Evolutionary conservation across 306 rosid genomes (phyloP), one percentile per base, ranked within the genome.

Genomic region (Myrica gale): DNA sequence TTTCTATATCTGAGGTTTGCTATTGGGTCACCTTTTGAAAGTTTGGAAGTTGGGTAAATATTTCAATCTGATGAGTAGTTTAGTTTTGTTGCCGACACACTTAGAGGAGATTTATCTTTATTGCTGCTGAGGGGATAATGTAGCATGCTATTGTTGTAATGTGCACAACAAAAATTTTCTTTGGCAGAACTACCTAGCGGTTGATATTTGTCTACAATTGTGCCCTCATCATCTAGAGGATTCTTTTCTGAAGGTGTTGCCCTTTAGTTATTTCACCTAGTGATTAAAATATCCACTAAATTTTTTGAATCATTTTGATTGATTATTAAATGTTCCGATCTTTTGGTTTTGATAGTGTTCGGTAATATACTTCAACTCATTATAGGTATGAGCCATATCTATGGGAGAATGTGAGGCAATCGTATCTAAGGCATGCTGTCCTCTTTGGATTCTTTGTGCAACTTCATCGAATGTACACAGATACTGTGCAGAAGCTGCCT

Each of bases 361-460:
- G 60, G 41, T 80, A 65, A 23, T 72, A 9, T 66, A 1, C 58
- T 26, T 77, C 55, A 12, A 69, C 73, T 56, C 76, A 20, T 81
- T 65, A 21, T 54, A 95, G 99, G 92, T 95, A 90, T 61, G 97
- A 92, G 68, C 96, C 97, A 37, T 95, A 92, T 89, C 96, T 95
- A 81, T 92, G 99, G 98, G 99, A 90, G 86, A 95, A 92, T 90
- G 99, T 89, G 81, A 89, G 83, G 81, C 99, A 95, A 69, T 79
- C 99, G 26, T 92, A 95, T 87, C 91, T 89, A 69, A 91, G 98
- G 6, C 97, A 95, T 85, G 97, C 98, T 67, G 96, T 95, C 74
- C 97, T 95, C 42, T 95, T 95, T 73, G 99, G 99, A 83, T 95
- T 95, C 85, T 95, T 89, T 80, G 97, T 95, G 87, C 99, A 95